Conservation (phyloP, 2,329 filamentous ascomycete genomes). For the Colletotrichum sp. region DNA sequence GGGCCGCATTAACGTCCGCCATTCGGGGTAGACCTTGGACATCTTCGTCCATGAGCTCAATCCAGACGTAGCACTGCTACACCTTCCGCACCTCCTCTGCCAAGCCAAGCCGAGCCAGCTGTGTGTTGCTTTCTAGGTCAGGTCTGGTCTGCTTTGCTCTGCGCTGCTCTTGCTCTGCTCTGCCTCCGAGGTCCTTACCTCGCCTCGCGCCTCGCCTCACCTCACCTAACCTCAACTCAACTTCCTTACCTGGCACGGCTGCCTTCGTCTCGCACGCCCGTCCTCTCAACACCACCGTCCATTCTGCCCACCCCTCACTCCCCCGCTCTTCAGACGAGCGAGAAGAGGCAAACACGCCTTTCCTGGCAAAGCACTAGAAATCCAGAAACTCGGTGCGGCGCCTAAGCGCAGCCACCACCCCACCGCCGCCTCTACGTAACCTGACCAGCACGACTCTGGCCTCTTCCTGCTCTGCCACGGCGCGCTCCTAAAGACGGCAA, state of each 20-base stretch:
- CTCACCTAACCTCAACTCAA: background rate
- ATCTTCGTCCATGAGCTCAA: background rate
- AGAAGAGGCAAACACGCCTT: constrained; percentile 1
- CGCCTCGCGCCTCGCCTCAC: background rate
- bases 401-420: constrained; percentile 22
- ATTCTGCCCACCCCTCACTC: background rate
- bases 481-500: constrained; percentile 18
- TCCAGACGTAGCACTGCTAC: background rate
- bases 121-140: background rate
- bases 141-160: background rate
- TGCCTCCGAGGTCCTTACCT: background rate
- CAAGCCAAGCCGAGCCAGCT: background rate
- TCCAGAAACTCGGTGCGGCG: constrained; percentile 18
- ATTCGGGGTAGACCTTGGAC: constrained; percentile 19
- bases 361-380: constrained; percentile 13
- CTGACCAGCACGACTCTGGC: constrained; percentile 4
- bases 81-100: background rate
- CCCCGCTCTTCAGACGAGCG: constrained; percentile 3
- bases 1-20: constrained; percentile 16
- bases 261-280: background rate
- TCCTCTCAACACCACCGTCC: background rate
- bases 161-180: background rate
- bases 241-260: constrained; percentile 4
- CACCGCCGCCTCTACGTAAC: constrained; percentile 15
- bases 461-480: constrained; percentile 15